Evolutionary conservation across 129 eudicot genomes (phyloP).

Genomic region (Erigeron canadensis): DNA sequence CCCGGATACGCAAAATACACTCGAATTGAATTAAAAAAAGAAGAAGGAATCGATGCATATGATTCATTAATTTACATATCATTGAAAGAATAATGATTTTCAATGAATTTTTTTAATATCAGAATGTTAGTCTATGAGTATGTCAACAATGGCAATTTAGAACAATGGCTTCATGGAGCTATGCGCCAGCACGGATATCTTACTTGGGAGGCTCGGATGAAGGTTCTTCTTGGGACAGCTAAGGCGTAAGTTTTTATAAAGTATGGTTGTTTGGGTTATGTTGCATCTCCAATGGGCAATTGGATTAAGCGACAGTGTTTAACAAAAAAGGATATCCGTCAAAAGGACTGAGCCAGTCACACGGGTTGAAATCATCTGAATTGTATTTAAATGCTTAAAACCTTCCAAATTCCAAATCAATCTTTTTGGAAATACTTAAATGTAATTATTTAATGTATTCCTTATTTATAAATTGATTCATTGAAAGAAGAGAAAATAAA

Average conservation of each 20-base stretch:
- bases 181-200: conserved; percentile 87
- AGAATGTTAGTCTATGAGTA: conserved; percentile 86
- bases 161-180: conserved; percentile 93
- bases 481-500: too few species aligned
- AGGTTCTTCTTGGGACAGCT: conserved; percentile 86
- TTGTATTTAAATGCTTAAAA: background rate
- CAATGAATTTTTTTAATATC: conserved; percentile 19
- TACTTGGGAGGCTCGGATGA: conserved; percentile 91
- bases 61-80: background rate
- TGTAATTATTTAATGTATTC: background rate
- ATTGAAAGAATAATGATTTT: background rate
- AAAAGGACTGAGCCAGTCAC: background rate
- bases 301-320: background rate
- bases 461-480: too few species aligned
- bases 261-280: background rate
- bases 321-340: background rate
- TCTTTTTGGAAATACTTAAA: background rate
- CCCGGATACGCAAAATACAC: too few species aligned
- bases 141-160: conserved; percentile 79
- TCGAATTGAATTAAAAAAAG: too few species aligned
- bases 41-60: background rate
- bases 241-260: conserved; percentile 65
- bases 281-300: background rate
- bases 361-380: background rate
- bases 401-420: background rate